Base-by-base conservation (phyloP, 1,284 basidiomycete genomes). In the Papiliotrema laurentii region DNA sequence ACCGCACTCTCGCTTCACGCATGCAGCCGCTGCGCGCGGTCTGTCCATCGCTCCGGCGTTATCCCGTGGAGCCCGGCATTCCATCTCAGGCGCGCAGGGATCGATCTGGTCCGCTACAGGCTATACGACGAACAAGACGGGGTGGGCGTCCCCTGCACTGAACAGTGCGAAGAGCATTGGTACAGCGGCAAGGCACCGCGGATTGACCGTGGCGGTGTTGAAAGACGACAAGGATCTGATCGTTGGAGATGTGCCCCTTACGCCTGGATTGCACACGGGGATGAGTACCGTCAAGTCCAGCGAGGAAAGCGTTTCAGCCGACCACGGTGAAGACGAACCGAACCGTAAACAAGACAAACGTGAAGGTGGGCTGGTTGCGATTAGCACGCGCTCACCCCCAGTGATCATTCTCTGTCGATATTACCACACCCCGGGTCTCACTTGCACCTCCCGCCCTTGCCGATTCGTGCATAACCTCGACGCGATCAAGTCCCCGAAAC, bases 361-460 rank as follows among this genome's bases (percentile, higher is more conserved):
- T 10, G 30, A 31, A 31, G 30, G 30, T 31, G 30, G 30, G 35
- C 18, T 11, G 11, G 19, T 37, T 14, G 25, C 40, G 10, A 13
- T 11, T 27, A 9, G 19, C 19, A n/a, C 6, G 13, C 10, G 19
- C 35, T 21, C 16, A 16, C 16, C 19, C 6, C 7, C 27, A 44
- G 42, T 44, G 28, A 25, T 73, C 61, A 72, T 75, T 39, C 59
- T 73, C 14, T 75, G 74, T 51, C 59, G 68, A 47, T 74, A 71
- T 57, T 74, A 72, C 53, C 74, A 72, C 54, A 73, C 68, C 5
- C 65, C 67, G 9, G 71, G 71, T 14, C 51, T 69, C 37, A 70
- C 64, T 14, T 74, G 71, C 49, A 75, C 72, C 19, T 72, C 71
- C 19, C 63, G 68, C 33, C 74, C 74, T n/a, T 75, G 71, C 53